phyloP scores from a whole-genome alignment of 2,329 filamentous ascomycete genomes.

The Penicillium sp. region DNA sequence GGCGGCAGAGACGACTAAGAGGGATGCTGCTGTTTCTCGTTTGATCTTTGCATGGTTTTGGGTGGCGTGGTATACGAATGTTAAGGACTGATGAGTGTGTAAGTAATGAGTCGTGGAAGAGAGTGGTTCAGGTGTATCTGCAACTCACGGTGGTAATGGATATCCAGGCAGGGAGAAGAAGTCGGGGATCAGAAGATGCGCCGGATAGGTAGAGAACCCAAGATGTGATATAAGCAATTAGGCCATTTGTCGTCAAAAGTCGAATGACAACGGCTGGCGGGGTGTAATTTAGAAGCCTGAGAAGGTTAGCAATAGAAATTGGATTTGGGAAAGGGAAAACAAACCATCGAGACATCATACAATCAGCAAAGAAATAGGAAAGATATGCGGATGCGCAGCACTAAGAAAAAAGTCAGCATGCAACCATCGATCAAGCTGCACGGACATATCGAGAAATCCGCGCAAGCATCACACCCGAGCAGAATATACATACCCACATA shows the following conservation, averaged over 20 bases:
- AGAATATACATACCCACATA: conserved; percentile 62
- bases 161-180: conserved; percentile 75
- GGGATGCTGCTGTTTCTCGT: conserved; percentile 74
- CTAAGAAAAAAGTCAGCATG: conserved; percentile 31
- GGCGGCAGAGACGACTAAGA: conserved; percentile 72
- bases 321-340: conserved; percentile 22
- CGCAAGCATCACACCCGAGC: conserved; percentile 10
- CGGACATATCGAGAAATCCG: neutral
- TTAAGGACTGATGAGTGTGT: conserved; percentile 58
- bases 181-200: conserved; percentile 66
- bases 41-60: conserved; percentile 77
- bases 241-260: conserved; percentile 69
- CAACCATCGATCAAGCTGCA: neutral
- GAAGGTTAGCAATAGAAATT: neutral
- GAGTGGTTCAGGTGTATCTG: conserved; percentile 15
- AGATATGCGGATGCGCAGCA: conserved; percentile 74
- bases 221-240: conserved; percentile 73
- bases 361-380: conserved; percentile 80
- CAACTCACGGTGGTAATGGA: conserved; percentile 66
- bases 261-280: conserved; percentile 74
- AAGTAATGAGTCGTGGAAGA: conserved; percentile 1
- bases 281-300: conserved; percentile 78
- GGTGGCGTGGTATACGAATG: conserved; percentile 71
- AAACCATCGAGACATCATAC: conserved; percentile 78
- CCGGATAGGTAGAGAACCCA: conserved; percentile 69